A percentile compares a stretch with the other conserved stretches of the same genome.
Conservation (phyloP, 2,329 filamentous ascomycete species). For the Cytospora piceicola region DNA sequence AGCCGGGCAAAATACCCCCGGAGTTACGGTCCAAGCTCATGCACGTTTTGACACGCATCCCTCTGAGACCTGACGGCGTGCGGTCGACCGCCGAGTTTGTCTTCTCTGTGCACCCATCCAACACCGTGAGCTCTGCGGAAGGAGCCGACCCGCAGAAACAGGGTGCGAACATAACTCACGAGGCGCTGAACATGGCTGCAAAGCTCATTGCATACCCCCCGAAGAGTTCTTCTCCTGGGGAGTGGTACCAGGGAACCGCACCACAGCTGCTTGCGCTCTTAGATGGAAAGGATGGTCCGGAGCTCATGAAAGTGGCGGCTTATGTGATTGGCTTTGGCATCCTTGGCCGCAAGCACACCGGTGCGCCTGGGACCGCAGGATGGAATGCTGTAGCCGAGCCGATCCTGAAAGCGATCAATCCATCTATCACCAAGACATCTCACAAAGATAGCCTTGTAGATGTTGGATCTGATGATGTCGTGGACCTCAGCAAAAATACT, state of each 20-base stretch:
- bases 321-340: slow-evolving; percentile 70
- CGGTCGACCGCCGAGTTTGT: slow-evolving; percentile 72
- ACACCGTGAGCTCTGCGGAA: slow-evolving; percentile 46
- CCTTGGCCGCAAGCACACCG: slow-evolving; percentile 64
- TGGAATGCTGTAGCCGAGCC: slow-evolving; percentile 67
- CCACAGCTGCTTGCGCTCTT: slow-evolving; percentile 65
- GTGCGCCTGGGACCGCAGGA: slow-evolving; percentile 64
- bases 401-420: slow-evolving; percentile 57
- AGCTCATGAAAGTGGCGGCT: slow-evolving; percentile 61
- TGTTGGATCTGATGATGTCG: slow-evolving; percentile 43
- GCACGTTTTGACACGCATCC: slow-evolving; percentile 61
- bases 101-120: slow-evolving; percentile 67
- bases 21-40: slow-evolving; percentile 65
- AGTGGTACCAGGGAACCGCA: slow-evolving; percentile 64
- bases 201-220: slow-evolving; percentile 65
- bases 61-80: slow-evolving; percentile 66
- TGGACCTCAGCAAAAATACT: slow-evolving; percentile 49
- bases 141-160: slow-evolving; percentile 53
- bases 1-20: slow-evolving; percentile 59
- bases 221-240: slow-evolving; percentile 53
- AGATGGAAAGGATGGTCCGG: slow-evolving; percentile 61
- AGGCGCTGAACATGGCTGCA: slow-evolving; percentile 67
- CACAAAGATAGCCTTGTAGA: slow-evolving; percentile 31
- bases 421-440: slow-evolving; percentile 32
- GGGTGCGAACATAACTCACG: slow-evolving; percentile 68